Base-by-base conservation (phyloP, 805 yeast genomes). In the Saccharomycopsis olivae region DNA sequence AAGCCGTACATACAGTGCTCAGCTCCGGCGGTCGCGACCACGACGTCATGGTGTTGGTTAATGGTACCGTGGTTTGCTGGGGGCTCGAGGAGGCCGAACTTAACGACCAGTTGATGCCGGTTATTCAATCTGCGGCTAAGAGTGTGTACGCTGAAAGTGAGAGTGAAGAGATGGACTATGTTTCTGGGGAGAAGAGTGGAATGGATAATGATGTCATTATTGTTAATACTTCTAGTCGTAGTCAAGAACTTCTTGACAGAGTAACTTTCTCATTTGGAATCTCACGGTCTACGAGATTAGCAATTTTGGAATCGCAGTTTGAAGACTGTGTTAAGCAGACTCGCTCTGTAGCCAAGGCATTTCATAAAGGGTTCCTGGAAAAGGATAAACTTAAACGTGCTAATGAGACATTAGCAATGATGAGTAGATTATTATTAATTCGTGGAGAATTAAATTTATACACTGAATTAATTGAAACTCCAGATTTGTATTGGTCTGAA, bases 401-500 rank as follows among this genome's bases (percentile, higher is more conserved):
- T 17, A 56, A 57, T 28, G 86, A 83, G 29, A 75, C 81, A 3
- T 58, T 86, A 36, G 66, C 65, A 49, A 64, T 78, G 4, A 84
- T 92, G 0, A 96, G 96, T 0, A 65, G 77, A 40, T 62, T 88
- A 17, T 72, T 88, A 48, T 61, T 84, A 32, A 62, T 88, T 11
- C 64, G 96, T 44, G 95, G 95, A 1, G 80, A 80, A 49, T 66
- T 88, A 49, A 88, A 88, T 51, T 61, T 88, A 24, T 86, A 88
- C 57, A 81, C 89, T 8, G 95, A 87, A 52, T 66, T 88, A 44
- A 84, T 85, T 23, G 48, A 45, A 19, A 85, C 94, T 0, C 96
- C 96, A 0, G 96, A 88, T 56, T 60, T 86, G 32, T 88, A 87
- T 58, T 88, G 96, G 96, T 72, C 85, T 34, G 95, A 87, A 53